A percentile compares a stretch with the other conserved stretches of the same genome.
Conservation (phyloP, 1,284 basidiomycete species). For the Agroathelia rolfsii region DNA sequence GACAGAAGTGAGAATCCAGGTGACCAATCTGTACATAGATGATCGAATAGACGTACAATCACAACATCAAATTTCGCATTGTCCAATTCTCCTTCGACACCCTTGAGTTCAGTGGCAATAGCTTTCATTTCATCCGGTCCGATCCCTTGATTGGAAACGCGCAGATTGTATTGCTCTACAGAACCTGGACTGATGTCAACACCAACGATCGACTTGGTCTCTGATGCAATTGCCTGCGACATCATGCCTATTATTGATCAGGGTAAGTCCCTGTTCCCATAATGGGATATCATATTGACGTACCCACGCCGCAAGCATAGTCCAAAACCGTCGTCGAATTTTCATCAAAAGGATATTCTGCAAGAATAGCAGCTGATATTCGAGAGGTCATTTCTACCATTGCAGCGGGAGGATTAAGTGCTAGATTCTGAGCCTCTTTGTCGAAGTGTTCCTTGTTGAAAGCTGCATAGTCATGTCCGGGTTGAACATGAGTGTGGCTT, state of each 20-base stretch:
- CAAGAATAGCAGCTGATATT: slow-evolving; percentile 38
- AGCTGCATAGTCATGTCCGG: too few relatives aligned
- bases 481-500: too few relatives aligned
- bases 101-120: slow-evolving; percentile 34
- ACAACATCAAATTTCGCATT: slow-evolving; percentile 52
- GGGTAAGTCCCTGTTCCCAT: not conserved
- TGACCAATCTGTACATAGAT: not conserved
- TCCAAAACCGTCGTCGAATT: slow-evolving; percentile 52
- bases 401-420: too few relatives aligned
- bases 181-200: slow-evolving; percentile 60
- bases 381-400: too few relatives aligned
- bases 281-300: too few relatives aligned
- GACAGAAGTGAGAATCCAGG: not conserved
- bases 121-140: slow-evolving; percentile 49
- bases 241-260: slow-evolving; percentile 16
- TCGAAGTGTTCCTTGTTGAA: too few relatives aligned
- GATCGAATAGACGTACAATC: slow-evolving; percentile 28
- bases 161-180: slow-evolving; percentile 54
- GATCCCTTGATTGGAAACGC: slow-evolving; percentile 47
- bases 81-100: slow-evolving; percentile 35
- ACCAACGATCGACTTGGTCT: slow-evolving; percentile 50
- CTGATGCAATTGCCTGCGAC: slow-evolving; percentile 42
- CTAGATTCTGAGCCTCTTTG: too few relatives aligned
- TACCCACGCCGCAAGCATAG: slow-evolving; percentile 63
- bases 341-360: slow-evolving; percentile 41